Evolutionary conservation across 108 stramenopile species (phyloP).

Genomic region (Aurantiochytrium sp.): DNA sequence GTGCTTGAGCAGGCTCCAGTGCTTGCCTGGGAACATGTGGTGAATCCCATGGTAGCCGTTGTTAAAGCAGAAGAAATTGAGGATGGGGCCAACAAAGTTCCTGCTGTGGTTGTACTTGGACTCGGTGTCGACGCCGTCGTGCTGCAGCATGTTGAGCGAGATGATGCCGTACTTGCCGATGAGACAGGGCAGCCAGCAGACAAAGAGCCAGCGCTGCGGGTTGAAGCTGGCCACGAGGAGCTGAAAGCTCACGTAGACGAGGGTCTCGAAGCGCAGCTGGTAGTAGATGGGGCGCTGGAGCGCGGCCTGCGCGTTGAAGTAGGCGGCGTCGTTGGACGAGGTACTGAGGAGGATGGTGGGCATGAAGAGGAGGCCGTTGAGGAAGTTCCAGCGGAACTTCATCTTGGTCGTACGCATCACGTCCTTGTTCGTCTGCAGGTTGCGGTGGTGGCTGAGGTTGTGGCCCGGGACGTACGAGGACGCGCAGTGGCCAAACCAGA

Average conservation of each 20-base stretch:
- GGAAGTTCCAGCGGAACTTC: conserved; percentile 18
- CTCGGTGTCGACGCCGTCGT: background rate
- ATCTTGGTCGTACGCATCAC: conserved; percentile 33
- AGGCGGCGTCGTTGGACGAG: conserved; percentile 9
- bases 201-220: conserved; percentile 6
- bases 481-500: conserved; percentile 31
- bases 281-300: background rate
- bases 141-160: conserved; percentile 27
- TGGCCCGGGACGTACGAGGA: conserved; percentile 28
- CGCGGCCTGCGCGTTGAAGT: background rate
- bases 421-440: conserved; percentile 3
- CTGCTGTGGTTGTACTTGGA: conserved; percentile 27
- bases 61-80: conserved; percentile 21
- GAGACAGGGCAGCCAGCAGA: conserved; percentile 15
- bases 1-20: conserved; percentile 12
- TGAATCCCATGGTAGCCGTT: conserved; percentile 25
- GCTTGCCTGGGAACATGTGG: conserved; percentile 28
- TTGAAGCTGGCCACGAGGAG: background rate
- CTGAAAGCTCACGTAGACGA: background rate
- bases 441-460: conserved; percentile 18
- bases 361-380: conserved; percentile 21
- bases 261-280: conserved; percentile 12
- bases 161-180: conserved; percentile 29
- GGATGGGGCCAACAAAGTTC: background rate
- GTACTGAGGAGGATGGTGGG: conserved; percentile 1